phyloP scores from a whole-genome alignment of 2,329 filamentous ascomycete genomes.

The Torrubiellomyces zombiae region DNA sequence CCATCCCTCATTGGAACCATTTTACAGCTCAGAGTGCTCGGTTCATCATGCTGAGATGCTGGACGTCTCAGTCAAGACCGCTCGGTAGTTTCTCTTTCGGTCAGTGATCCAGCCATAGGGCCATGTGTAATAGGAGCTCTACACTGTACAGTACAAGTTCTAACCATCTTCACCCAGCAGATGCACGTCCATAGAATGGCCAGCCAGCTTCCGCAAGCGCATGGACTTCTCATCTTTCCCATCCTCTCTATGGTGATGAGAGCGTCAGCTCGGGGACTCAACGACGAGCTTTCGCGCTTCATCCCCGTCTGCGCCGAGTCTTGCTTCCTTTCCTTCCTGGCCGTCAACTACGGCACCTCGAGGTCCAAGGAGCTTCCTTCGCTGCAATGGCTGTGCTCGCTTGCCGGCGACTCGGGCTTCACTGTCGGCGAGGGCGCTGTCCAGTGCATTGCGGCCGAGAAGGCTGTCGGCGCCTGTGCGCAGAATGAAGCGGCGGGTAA shows the following conservation, averaged over 20 bases:
- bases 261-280: too few relatives aligned
- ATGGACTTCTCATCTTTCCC: background rate
- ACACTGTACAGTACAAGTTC: too few relatives aligned
- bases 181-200: constrained; percentile 1
- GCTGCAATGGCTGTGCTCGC: constrained; percentile 47
- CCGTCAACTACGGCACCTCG: constrained; percentile 35
- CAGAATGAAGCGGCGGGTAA: constrained; percentile 21
- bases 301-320: constrained; percentile 41
- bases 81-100: constrained; percentile 3
- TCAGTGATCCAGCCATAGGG: background rate
- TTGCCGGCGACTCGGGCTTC: constrained; percentile 40
- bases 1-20: too few relatives aligned
- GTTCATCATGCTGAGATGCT: constrained; percentile 22
- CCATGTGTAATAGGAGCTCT: too few relatives aligned
- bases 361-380: constrained; percentile 33
- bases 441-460: constrained; percentile 45
- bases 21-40: too few relatives aligned
- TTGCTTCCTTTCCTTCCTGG: constrained; percentile 48
- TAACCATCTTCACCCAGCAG: background rate
- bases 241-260: background rate
- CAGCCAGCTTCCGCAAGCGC: background rate
- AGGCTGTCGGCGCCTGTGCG: constrained; percentile 32
- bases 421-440: constrained; percentile 58
- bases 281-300: constrained; percentile 21
- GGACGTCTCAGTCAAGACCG: constrained; percentile 13